A percentile compares a stretch with the other conserved stretches of the same genome.
phyloP scores from a whole-genome alignment of 2,329 filamentous ascomycete species.

The Sporothrix humicola region DNA sequence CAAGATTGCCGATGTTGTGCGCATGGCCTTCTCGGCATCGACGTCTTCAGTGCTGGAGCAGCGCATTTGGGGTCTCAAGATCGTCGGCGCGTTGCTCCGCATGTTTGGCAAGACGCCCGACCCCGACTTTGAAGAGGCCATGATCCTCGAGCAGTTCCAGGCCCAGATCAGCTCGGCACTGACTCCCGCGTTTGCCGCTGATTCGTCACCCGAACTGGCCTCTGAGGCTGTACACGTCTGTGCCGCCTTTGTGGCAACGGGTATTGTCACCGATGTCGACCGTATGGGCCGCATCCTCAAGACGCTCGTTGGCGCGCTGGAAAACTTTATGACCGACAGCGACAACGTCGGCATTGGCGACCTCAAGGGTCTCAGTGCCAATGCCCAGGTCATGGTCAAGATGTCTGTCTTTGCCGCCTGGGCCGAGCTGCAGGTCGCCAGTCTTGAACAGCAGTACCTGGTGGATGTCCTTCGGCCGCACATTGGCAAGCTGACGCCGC shows the following conservation, averaged over 20 bases:
- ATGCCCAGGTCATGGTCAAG: conserved; percentile 97
- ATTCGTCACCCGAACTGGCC: conserved; percentile 94
- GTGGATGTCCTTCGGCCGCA: conserved; percentile 88
- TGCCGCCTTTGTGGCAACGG: conserved; percentile 95
- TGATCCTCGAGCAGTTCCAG: conserved; percentile 96
- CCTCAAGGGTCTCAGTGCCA: conserved; percentile 87
- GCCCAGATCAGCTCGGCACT: conserved; percentile 96
- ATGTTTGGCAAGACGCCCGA: conserved; percentile 96
- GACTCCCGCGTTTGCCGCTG: conserved; percentile 92
- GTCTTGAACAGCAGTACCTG: conserved; percentile 87
- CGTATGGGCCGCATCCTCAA: conserved; percentile 99
- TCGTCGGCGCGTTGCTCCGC: conserved; percentile 90
- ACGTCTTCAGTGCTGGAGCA: conserved; percentile 91
- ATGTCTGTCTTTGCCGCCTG: conserved; percentile 96
- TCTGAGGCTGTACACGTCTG: conserved; percentile 97
- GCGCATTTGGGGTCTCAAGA: conserved; percentile 87
- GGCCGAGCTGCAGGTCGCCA: conserved; percentile 96
- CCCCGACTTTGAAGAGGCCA: conserved; percentile 96
- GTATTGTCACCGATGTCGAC: conserved; percentile 95
- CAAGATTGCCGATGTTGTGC: conserved; percentile 87
- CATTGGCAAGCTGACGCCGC: conserved; percentile 83
- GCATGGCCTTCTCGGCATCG: conserved; percentile 96
- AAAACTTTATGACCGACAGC: conserved; percentile 84
- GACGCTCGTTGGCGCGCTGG: conserved; percentile 84
- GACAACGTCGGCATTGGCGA: conserved; percentile 81